phyloP scores from a whole-genome alignment of 768 basidiomycete genomes.

The Mycena kentingensis region DNA sequence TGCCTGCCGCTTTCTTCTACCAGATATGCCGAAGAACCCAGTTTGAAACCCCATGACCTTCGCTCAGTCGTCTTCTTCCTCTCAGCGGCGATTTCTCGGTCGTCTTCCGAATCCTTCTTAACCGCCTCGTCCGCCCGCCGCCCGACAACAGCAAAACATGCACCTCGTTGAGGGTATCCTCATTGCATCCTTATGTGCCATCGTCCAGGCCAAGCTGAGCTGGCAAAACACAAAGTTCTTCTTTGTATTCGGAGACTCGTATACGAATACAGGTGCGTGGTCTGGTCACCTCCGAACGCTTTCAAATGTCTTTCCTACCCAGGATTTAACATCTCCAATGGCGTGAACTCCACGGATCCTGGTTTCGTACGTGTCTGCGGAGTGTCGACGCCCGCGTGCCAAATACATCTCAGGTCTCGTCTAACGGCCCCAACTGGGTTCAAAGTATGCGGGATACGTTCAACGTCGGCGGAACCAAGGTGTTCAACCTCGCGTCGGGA shows the following conservation, averaged over 20 bases:
- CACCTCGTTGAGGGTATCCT: neutral
- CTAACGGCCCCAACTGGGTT: constrained; percentile 68
- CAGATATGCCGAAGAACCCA: too few relatives aligned
- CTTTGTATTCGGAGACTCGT: constrained; percentile 67
- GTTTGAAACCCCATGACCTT: too few relatives aligned
- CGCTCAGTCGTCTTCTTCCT: too few relatives aligned
- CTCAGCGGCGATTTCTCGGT: neutral
- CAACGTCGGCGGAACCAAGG: constrained; percentile 55
- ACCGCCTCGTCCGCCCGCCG: neutral
- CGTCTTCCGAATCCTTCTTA: neutral
- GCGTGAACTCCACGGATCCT: constrained; percentile 52
- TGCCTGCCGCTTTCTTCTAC: too few relatives aligned
- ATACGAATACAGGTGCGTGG: constrained; percentile 47
- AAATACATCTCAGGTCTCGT: constrained; percentile 46
- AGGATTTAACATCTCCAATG: constrained; percentile 62
- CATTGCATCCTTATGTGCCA: constrained; percentile 6
- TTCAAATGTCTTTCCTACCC: neutral
- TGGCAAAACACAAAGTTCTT: constrained; percentile 59
- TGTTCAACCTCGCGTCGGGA: constrained; percentile 56
- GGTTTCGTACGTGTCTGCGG: constrained; percentile 43
- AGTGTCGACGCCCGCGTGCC: neutral
- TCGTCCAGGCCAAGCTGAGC: constrained; percentile 35
- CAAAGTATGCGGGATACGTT: constrained; percentile 48
- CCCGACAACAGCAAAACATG: neutral
- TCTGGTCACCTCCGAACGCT: neutral